Conservation (phyloP, 1,139 yeast genomes). For the Zygosaccharomyces sapae region DNA sequence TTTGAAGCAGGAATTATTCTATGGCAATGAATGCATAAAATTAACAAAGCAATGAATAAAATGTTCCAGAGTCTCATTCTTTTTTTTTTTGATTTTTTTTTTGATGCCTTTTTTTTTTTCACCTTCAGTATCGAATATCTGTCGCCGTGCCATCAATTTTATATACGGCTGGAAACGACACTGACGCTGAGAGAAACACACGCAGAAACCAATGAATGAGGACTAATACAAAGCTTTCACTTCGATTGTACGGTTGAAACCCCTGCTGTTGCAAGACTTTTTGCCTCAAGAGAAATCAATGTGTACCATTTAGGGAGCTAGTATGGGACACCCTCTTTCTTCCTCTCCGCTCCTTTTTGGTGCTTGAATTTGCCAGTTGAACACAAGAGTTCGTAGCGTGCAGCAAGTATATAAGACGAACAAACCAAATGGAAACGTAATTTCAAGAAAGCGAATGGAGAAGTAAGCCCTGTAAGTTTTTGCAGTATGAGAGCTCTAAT, state of each 20-base stretch:
- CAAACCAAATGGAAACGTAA: not conserved
- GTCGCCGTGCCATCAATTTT: not conserved
- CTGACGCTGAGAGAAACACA: slow-evolving; percentile 5
- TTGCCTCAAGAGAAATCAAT: no score
- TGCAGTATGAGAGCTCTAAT: slow-evolving; percentile 48
- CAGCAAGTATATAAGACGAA: not conserved
- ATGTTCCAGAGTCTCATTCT: not conserved
- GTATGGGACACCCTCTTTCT: no score
- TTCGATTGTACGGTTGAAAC: not conserved
- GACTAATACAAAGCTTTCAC: not conserved
- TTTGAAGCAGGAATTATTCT: not conserved
- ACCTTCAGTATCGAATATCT: not conserved
- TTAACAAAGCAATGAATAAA: not conserved
- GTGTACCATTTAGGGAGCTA: no score
- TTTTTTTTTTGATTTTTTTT: not conserved
- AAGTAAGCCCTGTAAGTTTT: not conserved
- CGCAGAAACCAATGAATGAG: not conserved
- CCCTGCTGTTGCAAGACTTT: not conserved
- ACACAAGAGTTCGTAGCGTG: no score
- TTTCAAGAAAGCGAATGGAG: not conserved
- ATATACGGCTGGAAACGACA: not conserved
- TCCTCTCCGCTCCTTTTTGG: no score
- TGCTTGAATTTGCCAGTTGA: no score
- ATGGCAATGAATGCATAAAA: not conserved
- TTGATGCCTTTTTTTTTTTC: not conserved